Evolutionary conservation across 768 basidiomycete genomes (phyloP).

Genomic region (Rhizopogon vinicolor): DNA sequence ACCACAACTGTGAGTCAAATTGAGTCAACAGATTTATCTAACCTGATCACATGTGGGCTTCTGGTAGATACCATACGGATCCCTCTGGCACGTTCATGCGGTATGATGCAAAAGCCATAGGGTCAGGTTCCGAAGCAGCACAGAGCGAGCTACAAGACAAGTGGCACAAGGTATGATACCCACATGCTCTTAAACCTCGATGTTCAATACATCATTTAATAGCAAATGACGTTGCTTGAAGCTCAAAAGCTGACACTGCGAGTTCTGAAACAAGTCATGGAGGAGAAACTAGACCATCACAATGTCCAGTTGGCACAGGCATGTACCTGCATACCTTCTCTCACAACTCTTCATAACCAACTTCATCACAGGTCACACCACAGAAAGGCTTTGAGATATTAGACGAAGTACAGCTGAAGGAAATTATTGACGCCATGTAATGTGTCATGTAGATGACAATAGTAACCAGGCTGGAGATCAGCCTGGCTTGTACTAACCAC

Average conservation of each 20-base stretch:
- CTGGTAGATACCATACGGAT: constrained; percentile 87
- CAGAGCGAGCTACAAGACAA: constrained; percentile 96
- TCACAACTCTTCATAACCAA: not conserved
- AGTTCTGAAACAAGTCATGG: constrained; percentile 99
- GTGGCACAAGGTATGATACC: constrained; percentile 76
- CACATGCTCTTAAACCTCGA: not conserved
- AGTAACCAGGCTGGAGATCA: not conserved
- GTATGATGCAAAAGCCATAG: constrained; percentile 98
- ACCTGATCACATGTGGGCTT: not conserved
- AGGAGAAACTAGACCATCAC: constrained; percentile 98
- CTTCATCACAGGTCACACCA: constrained; percentile 60
- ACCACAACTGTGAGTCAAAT: constrained; percentile 77
- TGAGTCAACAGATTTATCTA: constrained; percentile 1
- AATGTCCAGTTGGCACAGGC: constrained; percentile 98
- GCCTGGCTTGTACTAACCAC: not conserved
- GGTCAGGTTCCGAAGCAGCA: constrained; percentile 95
- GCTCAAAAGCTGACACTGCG: constrained; percentile 83
- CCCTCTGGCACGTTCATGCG: constrained; percentile 97
- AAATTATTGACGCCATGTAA: constrained; percentile 82
- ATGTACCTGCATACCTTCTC: constrained; percentile 12
- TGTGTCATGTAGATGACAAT: constrained; percentile 4
- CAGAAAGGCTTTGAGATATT: constrained; percentile 87
- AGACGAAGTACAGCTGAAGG: constrained; percentile 74
- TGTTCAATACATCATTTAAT: constrained; percentile 7
- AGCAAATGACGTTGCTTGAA: constrained; percentile 91